Conservation (phyloP, 176 grass and related monocot genomes). For the Avena insularis region DNA sequence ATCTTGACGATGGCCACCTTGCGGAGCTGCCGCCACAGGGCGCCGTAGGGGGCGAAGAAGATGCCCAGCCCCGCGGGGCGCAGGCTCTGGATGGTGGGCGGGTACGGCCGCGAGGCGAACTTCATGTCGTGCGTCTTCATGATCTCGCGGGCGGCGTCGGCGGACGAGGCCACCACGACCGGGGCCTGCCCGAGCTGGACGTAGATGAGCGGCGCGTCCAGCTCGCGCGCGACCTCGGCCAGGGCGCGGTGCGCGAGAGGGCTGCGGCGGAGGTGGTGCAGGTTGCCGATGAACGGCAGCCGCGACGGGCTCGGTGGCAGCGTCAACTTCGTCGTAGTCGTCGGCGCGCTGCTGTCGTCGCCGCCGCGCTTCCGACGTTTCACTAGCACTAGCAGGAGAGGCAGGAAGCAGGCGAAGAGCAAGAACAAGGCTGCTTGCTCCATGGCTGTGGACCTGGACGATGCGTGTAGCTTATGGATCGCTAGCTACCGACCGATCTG, state of each 20-base stretch:
- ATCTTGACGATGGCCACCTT: constrained; percentile 12
- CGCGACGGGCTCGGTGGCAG: constrained; percentile 21
- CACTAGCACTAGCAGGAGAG: background rate
- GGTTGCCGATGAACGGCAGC: constrained; percentile 52
- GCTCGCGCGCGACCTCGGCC: background rate
- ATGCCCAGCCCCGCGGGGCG: background rate
- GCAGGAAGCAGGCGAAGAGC: background rate
- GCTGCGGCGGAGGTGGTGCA: constrained; percentile 32
- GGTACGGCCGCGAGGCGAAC: constrained; percentile 34
- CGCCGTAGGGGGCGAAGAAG: constrained; percentile 25
- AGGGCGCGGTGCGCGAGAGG: constrained; percentile 27
- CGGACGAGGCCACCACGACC: constrained; percentile 39
- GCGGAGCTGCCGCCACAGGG: constrained; percentile 26
- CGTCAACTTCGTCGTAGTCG: background rate
- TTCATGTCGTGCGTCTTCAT: constrained; percentile 41
- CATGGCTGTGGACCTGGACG: background rate
- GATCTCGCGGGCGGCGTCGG: constrained; percentile 40
- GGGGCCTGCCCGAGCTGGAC: constrained; percentile 38
- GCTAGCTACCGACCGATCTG: background rate
- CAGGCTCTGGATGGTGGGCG: background rate
- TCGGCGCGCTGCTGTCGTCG: background rate
- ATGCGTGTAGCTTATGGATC: background rate
- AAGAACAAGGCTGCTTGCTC: background rate
- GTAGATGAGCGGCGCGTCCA: constrained; percentile 37
- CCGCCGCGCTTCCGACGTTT: background rate